Conservation (phyloP, 2,329 filamentous ascomycete genomes). For the Hypoxylon sp. region DNA sequence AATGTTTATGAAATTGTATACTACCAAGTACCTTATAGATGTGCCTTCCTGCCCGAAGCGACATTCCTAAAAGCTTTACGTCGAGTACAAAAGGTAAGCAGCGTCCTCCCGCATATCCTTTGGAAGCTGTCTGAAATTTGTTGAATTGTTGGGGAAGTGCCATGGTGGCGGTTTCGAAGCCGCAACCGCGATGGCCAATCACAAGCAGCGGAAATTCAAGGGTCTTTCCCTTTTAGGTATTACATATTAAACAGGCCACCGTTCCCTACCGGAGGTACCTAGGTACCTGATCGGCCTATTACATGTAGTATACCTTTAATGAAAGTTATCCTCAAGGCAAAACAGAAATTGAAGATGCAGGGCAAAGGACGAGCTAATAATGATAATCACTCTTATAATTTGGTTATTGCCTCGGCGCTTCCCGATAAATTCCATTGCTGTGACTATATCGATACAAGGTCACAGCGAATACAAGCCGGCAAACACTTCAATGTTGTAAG, state of each 20-base stretch:
- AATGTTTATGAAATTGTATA: constrained; percentile 5
- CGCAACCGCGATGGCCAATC: constrained; percentile 46
- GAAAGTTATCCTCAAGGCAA: constrained; percentile 2
- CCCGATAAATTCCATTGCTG: constrained; percentile 4
- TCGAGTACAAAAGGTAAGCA: constrained; percentile 9
- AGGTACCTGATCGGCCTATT: constrained; percentile 10
- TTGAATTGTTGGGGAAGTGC: constrained; percentile 56
- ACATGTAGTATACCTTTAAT: not conserved
- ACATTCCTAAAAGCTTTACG: constrained; percentile 13
- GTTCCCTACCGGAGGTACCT: constrained; percentile 6
- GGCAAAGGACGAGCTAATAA: not conserved
- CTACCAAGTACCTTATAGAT: constrained; percentile 31
- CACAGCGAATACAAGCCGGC: not conserved
- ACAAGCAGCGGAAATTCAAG: constrained; percentile 21
- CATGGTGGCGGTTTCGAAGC: constrained; percentile 46
- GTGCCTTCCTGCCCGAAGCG: constrained; percentile 4
- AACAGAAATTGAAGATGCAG: not conserved
- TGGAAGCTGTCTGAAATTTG: constrained; percentile 52
- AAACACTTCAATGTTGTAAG: not conserved
- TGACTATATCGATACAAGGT: not conserved
- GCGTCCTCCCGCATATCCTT: constrained; percentile 30
- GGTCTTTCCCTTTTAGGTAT: constrained; percentile 48
- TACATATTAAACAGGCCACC: constrained; percentile 38
- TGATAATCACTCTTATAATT: not conserved
- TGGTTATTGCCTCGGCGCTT: constrained; percentile 6